A percentile compares a stretch with the other conserved stretches of the same genome.
phyloP scores from a whole-genome alignment of 176 grass and related monocot genomes.

The Lolium rigidum region DNA sequence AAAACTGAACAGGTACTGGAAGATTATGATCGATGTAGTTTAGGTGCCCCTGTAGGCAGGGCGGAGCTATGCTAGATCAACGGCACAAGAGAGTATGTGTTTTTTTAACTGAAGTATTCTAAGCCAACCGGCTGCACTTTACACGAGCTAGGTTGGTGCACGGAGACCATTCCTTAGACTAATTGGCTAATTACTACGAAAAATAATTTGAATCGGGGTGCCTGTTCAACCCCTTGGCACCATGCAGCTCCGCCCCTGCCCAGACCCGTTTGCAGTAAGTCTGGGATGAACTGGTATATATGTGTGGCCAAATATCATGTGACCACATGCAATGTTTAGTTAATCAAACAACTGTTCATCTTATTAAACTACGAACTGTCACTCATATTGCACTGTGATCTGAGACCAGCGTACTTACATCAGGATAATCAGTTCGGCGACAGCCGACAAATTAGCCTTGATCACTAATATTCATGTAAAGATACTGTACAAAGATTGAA shows the following conservation, averaged over 20 bases:
- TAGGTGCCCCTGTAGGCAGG: neutral
- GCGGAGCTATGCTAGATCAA: neutral
- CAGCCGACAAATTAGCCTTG: neutral
- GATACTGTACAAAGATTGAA: neutral
- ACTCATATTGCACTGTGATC: neutral
- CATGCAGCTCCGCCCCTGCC: neutral
- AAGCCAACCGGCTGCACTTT: neutral
- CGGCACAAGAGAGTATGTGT: neutral
- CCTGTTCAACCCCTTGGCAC: neutral
- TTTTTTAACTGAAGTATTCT: neutral
- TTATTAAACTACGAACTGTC: slow-evolving; percentile 19
- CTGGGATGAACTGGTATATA: neutral
- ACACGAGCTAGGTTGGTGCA: neutral
- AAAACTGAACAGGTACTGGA: neutral
- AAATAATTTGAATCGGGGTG: neutral
- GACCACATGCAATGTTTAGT: neutral
- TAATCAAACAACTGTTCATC: neutral
- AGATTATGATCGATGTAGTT: slow-evolving; percentile 13
- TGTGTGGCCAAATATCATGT: neutral
- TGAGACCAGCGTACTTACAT: neutral
- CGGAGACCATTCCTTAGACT: neutral
- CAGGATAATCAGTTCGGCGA: neutral
- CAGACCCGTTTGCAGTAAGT: neutral
- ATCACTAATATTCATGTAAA: neutral
- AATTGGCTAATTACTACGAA: neutral